phyloP scores from a whole-genome alignment of 805 yeast species.

The Metschnikowia borealis region DNA sequence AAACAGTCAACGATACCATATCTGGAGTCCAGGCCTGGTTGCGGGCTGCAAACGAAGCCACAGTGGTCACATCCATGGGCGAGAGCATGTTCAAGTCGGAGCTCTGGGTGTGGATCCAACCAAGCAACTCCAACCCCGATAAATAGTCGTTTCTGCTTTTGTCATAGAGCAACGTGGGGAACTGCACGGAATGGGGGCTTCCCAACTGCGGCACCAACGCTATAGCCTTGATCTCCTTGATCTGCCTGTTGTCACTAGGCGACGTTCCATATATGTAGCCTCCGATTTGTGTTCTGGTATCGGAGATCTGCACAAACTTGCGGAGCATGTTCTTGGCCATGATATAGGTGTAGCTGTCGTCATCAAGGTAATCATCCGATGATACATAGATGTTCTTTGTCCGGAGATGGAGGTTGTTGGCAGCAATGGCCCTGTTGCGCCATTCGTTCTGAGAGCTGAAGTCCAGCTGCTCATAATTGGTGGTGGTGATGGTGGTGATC shows the following conservation, averaged over 20 bases:
- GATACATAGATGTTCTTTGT: constrained; percentile 68
- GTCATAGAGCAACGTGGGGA: constrained; percentile 47
- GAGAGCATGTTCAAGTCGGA: constrained; percentile 60
- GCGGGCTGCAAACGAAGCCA: constrained; percentile 39
- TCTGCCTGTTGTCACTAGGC: constrained; percentile 63
- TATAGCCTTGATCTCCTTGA: constrained; percentile 73
- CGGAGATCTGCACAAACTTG: constrained; percentile 76
- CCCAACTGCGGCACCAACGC: constrained; percentile 90
- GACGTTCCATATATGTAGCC: constrained; percentile 79
- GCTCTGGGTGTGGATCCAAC: constrained; percentile 92
- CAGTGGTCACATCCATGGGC: constrained; percentile 67
- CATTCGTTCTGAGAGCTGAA: constrained; percentile 87
- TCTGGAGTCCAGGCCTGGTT: constrained; percentile 39
- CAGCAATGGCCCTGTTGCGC: constrained; percentile 81
- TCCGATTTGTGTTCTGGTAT: constrained; percentile 75
- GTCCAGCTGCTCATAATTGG: constrained; percentile 77
- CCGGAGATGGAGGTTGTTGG: constrained; percentile 67
- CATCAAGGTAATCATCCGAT: constrained; percentile 49
- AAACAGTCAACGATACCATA: constrained; percentile 57
- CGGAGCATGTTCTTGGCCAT: constrained; percentile 78
- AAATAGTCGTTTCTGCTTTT: constrained; percentile 31
- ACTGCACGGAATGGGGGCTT: constrained; percentile 56
- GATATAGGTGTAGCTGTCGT: constrained; percentile 60
- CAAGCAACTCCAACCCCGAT: constrained; percentile 66
- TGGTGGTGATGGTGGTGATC: constrained; percentile 88